These are phyloP conservation scores for Sclerotinia minor DNA, from an alignment of 2,329 filamentous ascomycete genomes.

Conservation along the genomic window DNA sequence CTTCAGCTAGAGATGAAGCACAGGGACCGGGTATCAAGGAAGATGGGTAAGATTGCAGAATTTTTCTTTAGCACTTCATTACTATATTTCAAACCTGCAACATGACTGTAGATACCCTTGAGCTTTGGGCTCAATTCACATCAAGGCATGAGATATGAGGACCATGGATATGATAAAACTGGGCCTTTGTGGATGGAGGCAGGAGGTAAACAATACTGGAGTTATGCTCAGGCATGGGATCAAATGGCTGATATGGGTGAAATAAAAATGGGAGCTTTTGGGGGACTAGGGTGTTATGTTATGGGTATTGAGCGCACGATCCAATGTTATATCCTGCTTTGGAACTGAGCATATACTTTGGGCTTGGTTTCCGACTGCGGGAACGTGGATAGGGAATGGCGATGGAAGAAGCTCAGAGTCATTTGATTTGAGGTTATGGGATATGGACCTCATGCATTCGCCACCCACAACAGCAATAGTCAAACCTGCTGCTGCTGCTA, in stretches of 20 bases:
- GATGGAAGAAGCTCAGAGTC: constrained; percentile 21
- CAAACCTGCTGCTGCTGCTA: constrained; percentile 43
- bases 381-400: constrained; percentile 25
- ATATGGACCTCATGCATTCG: constrained; percentile 37
- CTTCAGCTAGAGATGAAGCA: constrained; percentile 40
- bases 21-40: constrained; percentile 76
- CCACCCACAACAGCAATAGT: constrained; percentile 43
- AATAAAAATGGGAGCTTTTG: constrained; percentile 8
- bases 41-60: constrained; percentile 73
- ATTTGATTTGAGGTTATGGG: constrained; percentile 23
- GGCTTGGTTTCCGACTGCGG: constrained; percentile 3
- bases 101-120: constrained; percentile 28
- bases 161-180: constrained; percentile 6
- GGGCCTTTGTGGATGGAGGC: not conserved
- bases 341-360: constrained; percentile 5
- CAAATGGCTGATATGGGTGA: constrained; percentile 5
- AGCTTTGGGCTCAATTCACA: constrained; percentile 7
- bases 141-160: not conserved
- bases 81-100: constrained; percentile 25
- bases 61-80: constrained; percentile 33
- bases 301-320: constrained; percentile 11
- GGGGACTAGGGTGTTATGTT: not conserved
- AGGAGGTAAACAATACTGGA: not conserved
- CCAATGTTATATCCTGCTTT: constrained; percentile 19
- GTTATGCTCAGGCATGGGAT: constrained; percentile 6